These are phyloP conservation scores for Xylariomycetidae sp. DNA, from an alignment of 2,329 filamentous ascomycete species.

Conservation along the genomic window DNA sequence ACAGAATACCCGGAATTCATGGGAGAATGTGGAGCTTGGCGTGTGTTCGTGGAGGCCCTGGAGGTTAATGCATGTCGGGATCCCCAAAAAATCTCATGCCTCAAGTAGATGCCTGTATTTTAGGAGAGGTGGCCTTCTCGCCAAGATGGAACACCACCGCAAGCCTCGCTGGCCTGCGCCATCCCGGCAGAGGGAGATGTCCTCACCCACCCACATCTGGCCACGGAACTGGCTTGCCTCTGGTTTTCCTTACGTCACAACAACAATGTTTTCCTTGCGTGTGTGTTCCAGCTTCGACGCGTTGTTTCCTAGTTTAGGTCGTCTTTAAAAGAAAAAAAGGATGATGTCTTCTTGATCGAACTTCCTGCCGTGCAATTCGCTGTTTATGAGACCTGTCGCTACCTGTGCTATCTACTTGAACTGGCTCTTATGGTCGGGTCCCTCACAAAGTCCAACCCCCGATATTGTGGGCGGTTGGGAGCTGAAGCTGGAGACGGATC, in stretches of 20 bases:
- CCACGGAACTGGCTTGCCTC: slow-evolving; percentile 17
- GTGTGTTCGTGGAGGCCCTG: slow-evolving; percentile 19
- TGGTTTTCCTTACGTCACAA: slow-evolving; percentile 28
- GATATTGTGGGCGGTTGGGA: no score
- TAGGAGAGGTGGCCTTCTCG: slow-evolving; percentile 22
- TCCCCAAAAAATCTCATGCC: slow-evolving; percentile 14
- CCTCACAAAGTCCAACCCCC: no score
- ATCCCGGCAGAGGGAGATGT: slow-evolving; percentile 15
- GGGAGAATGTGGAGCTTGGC: slow-evolving; percentile 19
- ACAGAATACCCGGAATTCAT: slow-evolving; percentile 26
- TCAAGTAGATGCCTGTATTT: slow-evolving; percentile 30
- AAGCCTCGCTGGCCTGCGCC: slow-evolving; percentile 16
- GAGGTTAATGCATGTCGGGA: slow-evolving; percentile 23
- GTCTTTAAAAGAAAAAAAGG: slow-evolving; percentile 20
- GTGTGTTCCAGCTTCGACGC: slow-evolving; percentile 20
- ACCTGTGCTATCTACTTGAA: not conserved
- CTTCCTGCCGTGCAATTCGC: no score
- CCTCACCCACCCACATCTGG: slow-evolving; percentile 20
- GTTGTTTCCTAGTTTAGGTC: slow-evolving; percentile 23
- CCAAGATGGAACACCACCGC: slow-evolving; percentile 10
- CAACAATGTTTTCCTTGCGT: slow-evolving; percentile 24
- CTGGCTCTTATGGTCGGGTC: no score
- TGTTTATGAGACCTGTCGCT: no score
- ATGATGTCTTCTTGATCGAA: slow-evolving; percentile 16
- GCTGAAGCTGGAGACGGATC: no score